These are phyloP conservation scores for Circinella umbellata DNA, from an alignment of 371 early-diverging fungal species.

Conservation along the genomic window DNA sequence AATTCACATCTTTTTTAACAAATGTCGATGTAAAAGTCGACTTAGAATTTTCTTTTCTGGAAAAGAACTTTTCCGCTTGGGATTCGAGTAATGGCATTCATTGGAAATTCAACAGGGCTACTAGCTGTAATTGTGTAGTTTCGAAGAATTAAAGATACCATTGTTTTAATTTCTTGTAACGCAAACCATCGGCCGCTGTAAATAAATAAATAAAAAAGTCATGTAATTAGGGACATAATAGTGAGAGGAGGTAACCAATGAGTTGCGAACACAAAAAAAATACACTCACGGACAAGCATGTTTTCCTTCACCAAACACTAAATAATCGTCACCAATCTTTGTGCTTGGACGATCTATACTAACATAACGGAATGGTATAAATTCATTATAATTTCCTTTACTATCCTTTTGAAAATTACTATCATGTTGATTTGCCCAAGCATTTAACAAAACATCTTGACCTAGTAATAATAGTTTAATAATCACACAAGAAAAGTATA, in stretches of 20 bases:
- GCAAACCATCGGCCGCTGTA: constrained; percentile 30
- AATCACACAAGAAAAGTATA: too few relatives aligned
- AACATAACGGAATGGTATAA: constrained; percentile 53
- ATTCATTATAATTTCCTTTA: constrained; percentile 25
- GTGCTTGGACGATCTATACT: constrained; percentile 35
- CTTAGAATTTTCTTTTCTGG: too few relatives aligned
- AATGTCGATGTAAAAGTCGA: too few relatives aligned
- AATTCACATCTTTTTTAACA: too few relatives aligned
- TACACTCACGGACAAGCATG: constrained; percentile 26
- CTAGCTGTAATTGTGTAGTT: constrained; percentile 11
- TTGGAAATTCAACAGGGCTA: constrained; percentile 10
- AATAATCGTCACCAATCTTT: constrained; percentile 43
- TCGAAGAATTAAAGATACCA: constrained; percentile 21
- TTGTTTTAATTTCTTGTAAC: constrained; percentile 27
- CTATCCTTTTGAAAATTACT: constrained; percentile 16
- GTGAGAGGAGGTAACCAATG: too few relatives aligned
- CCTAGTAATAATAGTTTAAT: constrained; percentile 17
- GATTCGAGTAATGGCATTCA: neutral
- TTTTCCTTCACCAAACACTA: constrained; percentile 60
- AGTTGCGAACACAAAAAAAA: too few relatives aligned
- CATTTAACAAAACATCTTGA: constrained; percentile 30
- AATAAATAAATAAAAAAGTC: too few relatives aligned
- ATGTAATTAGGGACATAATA: too few relatives aligned
- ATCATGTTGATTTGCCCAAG: constrained; percentile 24
- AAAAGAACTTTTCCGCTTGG: too few relatives aligned